Base-by-base conservation (phyloP, 371 early-diverging fungal species). In the Actinomucor elegans region DNA sequence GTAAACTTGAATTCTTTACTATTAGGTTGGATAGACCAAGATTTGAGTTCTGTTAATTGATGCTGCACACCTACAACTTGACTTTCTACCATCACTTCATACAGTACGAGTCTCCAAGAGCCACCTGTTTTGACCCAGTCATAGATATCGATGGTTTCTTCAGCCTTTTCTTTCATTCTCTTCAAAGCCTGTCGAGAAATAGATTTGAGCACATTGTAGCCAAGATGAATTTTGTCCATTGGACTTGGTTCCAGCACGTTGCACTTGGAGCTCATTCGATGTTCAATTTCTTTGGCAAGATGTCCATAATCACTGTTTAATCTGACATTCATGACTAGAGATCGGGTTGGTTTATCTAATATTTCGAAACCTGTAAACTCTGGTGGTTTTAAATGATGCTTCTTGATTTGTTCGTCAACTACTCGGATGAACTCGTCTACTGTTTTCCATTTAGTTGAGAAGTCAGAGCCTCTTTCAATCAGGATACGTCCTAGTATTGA, bases 81-180 rank as follows among this genome's bases (percentile, higher is more conserved):
- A 35, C 66, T 63, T 40, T 66, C 66, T 7, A 66, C 48, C 69
- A 69, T 69, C 29, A 70, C 58, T 49, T 66, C 70, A 44, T 63
- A 57, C 1, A 70, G 42, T 21, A 52, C 29, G 2, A 70, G 27
- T 48, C 52, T 45, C 70, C 66, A 70, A 14, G 55, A 52, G 4
- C 65, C 66, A 46, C 63, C 63, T 32, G 59, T 59, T 17, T 62
- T 59, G 26, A 62, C 58, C 66, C 62, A 59, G 31, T 66, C 66
- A 38, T 61, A 55, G 26, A 63, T 48, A 55, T 61, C 61, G 31
- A 70, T 66, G 0, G 44, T 62, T 6, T 40, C 8, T 41, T 70
- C 57, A 2, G 70, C 66, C 24, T 59, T 41, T 3, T 63, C 56
- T 32, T 47, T 66, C 44, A 69, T 35, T 29, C 43, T 46, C 26